Conservation (phyloP, 2,329 filamentous ascomycete species). For the Septoria linicola region DNA sequence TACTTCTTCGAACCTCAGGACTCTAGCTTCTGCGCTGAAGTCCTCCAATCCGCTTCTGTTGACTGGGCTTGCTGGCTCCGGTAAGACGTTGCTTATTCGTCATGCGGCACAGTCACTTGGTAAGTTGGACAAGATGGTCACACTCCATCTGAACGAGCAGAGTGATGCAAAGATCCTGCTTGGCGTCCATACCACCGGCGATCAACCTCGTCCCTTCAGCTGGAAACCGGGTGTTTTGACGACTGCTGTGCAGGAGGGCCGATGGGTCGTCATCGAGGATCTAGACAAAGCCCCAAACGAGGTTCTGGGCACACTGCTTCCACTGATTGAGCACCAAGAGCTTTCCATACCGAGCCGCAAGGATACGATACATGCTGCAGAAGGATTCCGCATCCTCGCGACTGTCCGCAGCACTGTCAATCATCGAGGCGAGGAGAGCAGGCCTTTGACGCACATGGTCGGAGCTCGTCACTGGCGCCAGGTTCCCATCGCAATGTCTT, state of each 20-base stretch:
- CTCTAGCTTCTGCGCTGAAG: slow-evolving; percentile 67
- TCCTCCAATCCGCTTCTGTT: slow-evolving; percentile 71
- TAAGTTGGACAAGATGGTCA: slow-evolving; percentile 80
- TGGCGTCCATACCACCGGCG: slow-evolving; percentile 87
- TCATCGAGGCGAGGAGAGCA: slow-evolving; percentile 67
- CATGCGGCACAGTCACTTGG: slow-evolving; percentile 78
- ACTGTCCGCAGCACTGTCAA: slow-evolving; percentile 73
- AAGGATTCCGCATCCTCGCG: slow-evolving; percentile 86
- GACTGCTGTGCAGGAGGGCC: slow-evolving; percentile 86
- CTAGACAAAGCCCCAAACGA: slow-evolving; percentile 92
- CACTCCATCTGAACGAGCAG: slow-evolving; percentile 94
- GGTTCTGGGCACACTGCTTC: slow-evolving; percentile 87
- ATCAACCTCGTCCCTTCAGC: slow-evolving; percentile 81
- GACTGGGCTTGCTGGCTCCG: slow-evolving; percentile 78
- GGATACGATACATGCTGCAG: slow-evolving; percentile 77
- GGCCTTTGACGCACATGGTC: slow-evolving; percentile 68
- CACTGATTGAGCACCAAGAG: slow-evolving; percentile 88
- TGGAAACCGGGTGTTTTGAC: slow-evolving; percentile 94
- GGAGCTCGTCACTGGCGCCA: slow-evolving; percentile 83
- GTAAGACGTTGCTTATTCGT: slow-evolving; percentile 84
- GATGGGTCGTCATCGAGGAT: slow-evolving; percentile 97
- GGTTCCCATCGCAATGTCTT: slow-evolving; percentile 66
- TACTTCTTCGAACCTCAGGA: slow-evolving; percentile 68
- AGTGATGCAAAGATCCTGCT: slow-evolving; percentile 96
- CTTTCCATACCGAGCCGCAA: slow-evolving; percentile 85